Evolutionary conservation across 163 green algal species (phyloP).

Genomic region (Chlamydomonas reinhardtii): DNA sequence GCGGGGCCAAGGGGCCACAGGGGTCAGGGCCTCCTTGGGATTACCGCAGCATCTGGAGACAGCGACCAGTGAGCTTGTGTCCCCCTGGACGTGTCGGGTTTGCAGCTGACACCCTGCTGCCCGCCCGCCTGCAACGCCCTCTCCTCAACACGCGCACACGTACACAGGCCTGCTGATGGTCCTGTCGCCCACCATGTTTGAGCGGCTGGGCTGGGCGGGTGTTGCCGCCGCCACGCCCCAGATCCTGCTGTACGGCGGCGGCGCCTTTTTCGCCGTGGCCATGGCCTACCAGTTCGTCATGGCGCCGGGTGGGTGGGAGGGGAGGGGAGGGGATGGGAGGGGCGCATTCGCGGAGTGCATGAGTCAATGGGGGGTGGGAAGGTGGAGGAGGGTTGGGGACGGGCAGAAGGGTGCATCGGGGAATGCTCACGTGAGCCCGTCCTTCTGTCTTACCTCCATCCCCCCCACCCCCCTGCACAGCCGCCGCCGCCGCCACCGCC

Average conservation of each 20-base stretch:
- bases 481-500: conserved; percentile 27
- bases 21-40: too few species aligned
- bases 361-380: neutral
- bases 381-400: neutral
- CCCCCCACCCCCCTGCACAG: neutral
- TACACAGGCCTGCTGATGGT: conserved; percentile 47
- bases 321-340: too few species aligned
- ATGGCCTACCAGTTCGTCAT: conserved; percentile 73
- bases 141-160: neutral
- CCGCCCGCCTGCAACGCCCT: too few species aligned
- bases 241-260: conserved; percentile 68
- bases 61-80: too few species aligned
- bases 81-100: too few species aligned
- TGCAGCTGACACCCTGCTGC: too few species aligned
- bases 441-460: too few species aligned
- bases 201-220: conserved; percentile 80
- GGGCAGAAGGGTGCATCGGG: too few species aligned
- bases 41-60: too few species aligned
- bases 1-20: too few species aligned
- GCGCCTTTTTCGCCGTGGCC: conserved; percentile 86
- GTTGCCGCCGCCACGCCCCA: conserved; percentile 86
- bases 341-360: neutral
- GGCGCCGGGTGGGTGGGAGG: conserved; percentile 18
- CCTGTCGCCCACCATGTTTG: conserved; percentile 83
- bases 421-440: too few species aligned